Conservation (phyloP, 1,284 basidiomycete species). For the Boletellus deceptivus region DNA sequence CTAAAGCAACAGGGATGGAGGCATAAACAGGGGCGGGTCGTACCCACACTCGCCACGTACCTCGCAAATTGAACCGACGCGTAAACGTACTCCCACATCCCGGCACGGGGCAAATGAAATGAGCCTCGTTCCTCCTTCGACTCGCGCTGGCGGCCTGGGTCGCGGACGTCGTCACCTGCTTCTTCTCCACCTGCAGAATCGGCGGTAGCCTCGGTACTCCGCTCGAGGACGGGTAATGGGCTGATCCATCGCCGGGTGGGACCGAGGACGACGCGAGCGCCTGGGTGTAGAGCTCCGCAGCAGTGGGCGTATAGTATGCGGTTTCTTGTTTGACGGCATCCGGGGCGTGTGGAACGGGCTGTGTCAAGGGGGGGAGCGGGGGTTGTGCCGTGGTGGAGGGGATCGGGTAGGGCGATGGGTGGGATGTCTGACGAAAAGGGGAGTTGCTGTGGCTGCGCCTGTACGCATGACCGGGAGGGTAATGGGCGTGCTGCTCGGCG, state of each 20-base stretch:
- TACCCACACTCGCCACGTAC: slow-evolving; percentile 39
- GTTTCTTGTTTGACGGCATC: slow-evolving; percentile 32
- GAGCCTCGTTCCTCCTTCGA: slow-evolving; percentile 84
- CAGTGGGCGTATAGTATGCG: slow-evolving; percentile 41
- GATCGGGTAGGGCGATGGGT: slow-evolving; percentile 38
- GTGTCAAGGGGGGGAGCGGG: slow-evolving; percentile 21
- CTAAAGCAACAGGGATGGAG: slow-evolving; percentile 34
- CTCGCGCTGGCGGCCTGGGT: slow-evolving; percentile 91
- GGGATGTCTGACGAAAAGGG: slow-evolving; percentile 34
- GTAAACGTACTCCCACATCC: slow-evolving; percentile 96
- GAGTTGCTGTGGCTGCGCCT: slow-evolving; percentile 37
- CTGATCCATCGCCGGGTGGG: slow-evolving; percentile 27
- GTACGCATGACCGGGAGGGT: slow-evolving; percentile 34
- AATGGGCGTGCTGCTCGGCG: slow-evolving; percentile 30
- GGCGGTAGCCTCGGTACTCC: slow-evolving; percentile 71
- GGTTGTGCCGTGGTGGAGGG: slow-evolving; percentile 38
- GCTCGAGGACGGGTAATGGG: slow-evolving; percentile 53
- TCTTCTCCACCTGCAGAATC: slow-evolving; percentile 84
- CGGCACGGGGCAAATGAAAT: slow-evolving; percentile 91
- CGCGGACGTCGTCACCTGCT: slow-evolving; percentile 92
- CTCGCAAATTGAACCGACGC: slow-evolving; percentile 79
- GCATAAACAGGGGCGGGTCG: slow-evolving; percentile 8
- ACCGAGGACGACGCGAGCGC: slow-evolving; percentile 33
- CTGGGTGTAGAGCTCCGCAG: slow-evolving; percentile 49
- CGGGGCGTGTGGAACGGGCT: slow-evolving; percentile 6